Conservation (phyloP, 2,329 filamentous ascomycete species). For the Paracamarosporium sp. region DNA sequence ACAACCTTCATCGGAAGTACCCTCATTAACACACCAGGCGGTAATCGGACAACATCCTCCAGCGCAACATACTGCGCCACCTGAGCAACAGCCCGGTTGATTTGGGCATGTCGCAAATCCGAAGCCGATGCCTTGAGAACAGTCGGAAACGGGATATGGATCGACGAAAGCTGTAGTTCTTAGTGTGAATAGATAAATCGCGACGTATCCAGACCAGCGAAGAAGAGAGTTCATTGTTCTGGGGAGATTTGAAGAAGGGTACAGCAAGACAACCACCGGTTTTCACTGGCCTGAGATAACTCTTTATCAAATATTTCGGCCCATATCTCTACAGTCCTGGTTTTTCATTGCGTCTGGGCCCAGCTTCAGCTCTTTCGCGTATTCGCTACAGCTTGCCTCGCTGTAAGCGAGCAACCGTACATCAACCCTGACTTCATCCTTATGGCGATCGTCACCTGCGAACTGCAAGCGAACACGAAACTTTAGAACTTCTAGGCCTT, state of each 20-base stretch:
- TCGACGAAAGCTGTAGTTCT: neutral
- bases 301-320: neutral
- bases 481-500: neutral
- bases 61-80: neutral
- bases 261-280: neutral
- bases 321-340: neutral
- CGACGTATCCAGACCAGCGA: neutral
- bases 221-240: neutral
- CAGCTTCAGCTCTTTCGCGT: neutral
- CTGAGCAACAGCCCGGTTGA: neutral
- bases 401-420: neutral
- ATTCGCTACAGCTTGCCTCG: neutral
- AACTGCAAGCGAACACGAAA: neutral
- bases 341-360: neutral
- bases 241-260: neutral
- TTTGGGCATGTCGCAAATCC: neutral
- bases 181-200: neutral
- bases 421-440: neutral
- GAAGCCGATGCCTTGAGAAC: neutral
- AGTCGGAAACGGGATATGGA: neutral
- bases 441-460: neutral
- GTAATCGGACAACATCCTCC: constrained; percentile 2
- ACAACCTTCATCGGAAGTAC: neutral
- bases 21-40: neutral
- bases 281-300: neutral